phyloP scores from a whole-genome alignment of 208 protist genomes.

The Spongospora subterranea region DNA sequence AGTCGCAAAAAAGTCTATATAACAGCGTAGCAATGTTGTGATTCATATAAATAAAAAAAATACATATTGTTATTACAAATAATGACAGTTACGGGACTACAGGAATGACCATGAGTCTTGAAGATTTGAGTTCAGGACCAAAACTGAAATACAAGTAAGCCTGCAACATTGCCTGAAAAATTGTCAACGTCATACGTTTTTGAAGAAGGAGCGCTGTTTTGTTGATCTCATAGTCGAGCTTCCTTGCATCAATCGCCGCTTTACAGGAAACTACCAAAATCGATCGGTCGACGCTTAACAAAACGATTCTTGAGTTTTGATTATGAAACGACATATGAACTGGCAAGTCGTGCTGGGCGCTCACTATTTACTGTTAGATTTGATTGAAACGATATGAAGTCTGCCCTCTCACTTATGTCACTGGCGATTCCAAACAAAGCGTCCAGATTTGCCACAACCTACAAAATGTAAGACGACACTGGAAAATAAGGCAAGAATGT shows the following conservation, averaged over 20 bases:
- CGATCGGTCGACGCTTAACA: background rate
- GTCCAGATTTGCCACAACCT: constrained; percentile 32
- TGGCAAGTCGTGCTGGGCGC: background rate
- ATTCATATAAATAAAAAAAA: no score
- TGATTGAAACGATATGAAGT: no score
- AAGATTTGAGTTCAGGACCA: constrained; percentile 50
- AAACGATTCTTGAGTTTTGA: background rate
- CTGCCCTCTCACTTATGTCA: constrained; percentile 15
- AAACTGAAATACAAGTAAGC: background rate
- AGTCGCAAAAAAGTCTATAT: constrained; percentile 39
- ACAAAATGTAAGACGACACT: background rate
- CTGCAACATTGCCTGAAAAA: background rate
- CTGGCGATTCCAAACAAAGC: background rate
- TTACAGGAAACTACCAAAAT: constrained; percentile 35
- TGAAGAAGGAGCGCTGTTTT: background rate
- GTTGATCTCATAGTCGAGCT: constrained; percentile 26
- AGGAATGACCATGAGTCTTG: constrained; percentile 23
- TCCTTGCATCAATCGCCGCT: background rate
- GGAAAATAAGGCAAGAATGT: background rate
- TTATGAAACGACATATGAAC: constrained; percentile 8
- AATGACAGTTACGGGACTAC: no score
- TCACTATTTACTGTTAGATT: no score
- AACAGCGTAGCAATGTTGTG: background rate
- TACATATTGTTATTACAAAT: no score
- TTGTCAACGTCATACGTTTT: background rate